Conservation (phyloP, 805 yeast species). For the Komagataella populi region DNA sequence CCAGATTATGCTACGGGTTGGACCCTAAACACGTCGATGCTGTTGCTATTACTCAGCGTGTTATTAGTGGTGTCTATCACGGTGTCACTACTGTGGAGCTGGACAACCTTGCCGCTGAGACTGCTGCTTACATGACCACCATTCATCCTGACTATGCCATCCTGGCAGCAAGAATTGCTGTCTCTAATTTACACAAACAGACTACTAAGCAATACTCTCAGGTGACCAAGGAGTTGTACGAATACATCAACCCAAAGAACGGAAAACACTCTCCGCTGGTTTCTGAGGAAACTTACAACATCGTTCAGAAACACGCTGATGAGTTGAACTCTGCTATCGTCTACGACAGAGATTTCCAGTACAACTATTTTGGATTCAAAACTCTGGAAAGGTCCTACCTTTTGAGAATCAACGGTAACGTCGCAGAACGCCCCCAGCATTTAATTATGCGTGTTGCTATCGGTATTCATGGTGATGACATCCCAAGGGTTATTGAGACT, state of each 20-base stretch:
- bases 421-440: slow-evolving; percentile 51
- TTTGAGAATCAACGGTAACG: slow-evolving; percentile 38
- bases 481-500: slow-evolving; percentile 37
- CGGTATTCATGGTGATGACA: slow-evolving; percentile 45
- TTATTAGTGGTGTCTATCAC: slow-evolving; percentile 90
- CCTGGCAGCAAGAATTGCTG: slow-evolving; percentile 90
- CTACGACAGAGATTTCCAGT: slow-evolving; percentile 51
- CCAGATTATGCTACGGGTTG: slow-evolving; percentile 88
- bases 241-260: slow-evolving; percentile 72
- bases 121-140: slow-evolving; percentile 96
- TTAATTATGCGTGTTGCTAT: slow-evolving; percentile 48
- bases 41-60: slow-evolving; percentile 89
- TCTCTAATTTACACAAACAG: slow-evolving; percentile 88
- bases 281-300: slow-evolving; percentile 47
- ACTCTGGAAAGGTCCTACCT: slow-evolving; percentile 47
- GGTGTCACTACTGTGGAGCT: slow-evolving; percentile 92
- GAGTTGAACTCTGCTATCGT: slow-evolving; percentile 62
- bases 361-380: slow-evolving; percentile 48
- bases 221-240: slow-evolving; percentile 60
- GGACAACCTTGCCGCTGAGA: slow-evolving; percentile 78
- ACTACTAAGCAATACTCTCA: slow-evolving; percentile 78
- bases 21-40: slow-evolving; percentile 90
- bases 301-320: slow-evolving; percentile 50
- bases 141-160: slow-evolving; percentile 96
- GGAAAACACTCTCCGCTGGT: slow-evolving; percentile 56